Evolutionary conservation across 441 rosid species (phyloP), one percentile per base, ranked within the genome.

Genomic region (Populus trichocarpa): DNA sequence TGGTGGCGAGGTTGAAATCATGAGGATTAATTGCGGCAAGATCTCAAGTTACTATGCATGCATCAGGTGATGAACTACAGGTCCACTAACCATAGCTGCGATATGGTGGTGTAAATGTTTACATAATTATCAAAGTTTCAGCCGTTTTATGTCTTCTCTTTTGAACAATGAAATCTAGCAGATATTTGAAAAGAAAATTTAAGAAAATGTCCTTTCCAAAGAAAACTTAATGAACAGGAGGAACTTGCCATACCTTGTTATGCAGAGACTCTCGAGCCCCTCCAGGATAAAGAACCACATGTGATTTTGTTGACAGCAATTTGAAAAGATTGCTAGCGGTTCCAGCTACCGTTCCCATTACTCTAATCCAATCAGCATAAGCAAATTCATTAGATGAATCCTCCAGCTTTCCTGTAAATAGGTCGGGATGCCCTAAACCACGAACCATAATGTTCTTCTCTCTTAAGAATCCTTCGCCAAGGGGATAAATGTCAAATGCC

Each of bases 241-340:
- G 67, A 63, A 61, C 28, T 70, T 65, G 61, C 38, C 82, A 59
- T 74, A 92, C 99, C 96, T 89, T 91, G 78, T 84, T 35, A 85
- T 95, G 99, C 77, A 92, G 89, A 82, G 95, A 98, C 84, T 95
- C 99, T 4, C 95, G 86, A 50, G 87, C 87, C 70, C 99, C 99
- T 1, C 98, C 99, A 1, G 99, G 99, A 80, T 91, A 93, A 78
- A 95, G 97, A 79, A 95, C 88, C 81, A 92, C 90, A 68, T 93
- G 95, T 14, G 97, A 87, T 26, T 93, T 89, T 38, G 85, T 69
- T 32, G 95, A 84, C 28, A 95, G 80, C 70, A 91, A 89, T 84
- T 86, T 95, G 87, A 81, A 95, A 77, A 95, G 85, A 85, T 90
- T 89, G 83, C 83, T 83, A 36, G 91, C 90, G 0, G 91, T 66